Conservation (phyloP, 257 asterid species). For the Plantago major region DNA sequence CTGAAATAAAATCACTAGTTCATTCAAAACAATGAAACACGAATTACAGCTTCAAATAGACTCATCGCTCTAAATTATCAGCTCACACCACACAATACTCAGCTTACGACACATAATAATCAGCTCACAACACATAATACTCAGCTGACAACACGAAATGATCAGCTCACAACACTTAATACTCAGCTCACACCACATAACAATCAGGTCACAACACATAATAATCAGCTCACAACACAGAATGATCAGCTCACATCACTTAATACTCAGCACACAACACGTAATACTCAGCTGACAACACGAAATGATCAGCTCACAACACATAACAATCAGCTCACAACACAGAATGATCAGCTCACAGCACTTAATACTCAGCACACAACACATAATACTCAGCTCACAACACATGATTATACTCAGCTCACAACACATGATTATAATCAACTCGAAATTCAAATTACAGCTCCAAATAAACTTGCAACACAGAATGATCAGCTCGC, state of each 20-base stretch:
- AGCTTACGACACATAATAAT: no score
- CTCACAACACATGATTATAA: no score
- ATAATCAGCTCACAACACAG: background rate
- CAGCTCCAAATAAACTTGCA: background rate
- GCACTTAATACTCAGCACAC: no score
- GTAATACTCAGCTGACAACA: background rate
- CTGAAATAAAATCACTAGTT: slow-evolving; percentile 19
- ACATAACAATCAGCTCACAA: background rate
- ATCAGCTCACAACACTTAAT: background rate
- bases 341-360: background rate
- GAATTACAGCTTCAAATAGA: background rate
- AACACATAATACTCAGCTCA: background rate
- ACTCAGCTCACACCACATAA: background rate
- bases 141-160: background rate
- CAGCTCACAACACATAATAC: no score
- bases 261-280: no score
- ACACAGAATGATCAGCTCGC: background rate
- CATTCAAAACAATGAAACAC: background rate
- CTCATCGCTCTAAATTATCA: background rate
- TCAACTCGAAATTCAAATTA: background rate
- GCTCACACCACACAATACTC: background rate
- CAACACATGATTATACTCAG: no score
- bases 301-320: background rate
- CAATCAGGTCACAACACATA: no score
- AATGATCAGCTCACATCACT: background rate